A percentile compares a stretch with the other conserved stretches of the same genome.
phyloP scores from a whole-genome alignment of 768 basidiomycete species.

The Boletus insuetus region DNA sequence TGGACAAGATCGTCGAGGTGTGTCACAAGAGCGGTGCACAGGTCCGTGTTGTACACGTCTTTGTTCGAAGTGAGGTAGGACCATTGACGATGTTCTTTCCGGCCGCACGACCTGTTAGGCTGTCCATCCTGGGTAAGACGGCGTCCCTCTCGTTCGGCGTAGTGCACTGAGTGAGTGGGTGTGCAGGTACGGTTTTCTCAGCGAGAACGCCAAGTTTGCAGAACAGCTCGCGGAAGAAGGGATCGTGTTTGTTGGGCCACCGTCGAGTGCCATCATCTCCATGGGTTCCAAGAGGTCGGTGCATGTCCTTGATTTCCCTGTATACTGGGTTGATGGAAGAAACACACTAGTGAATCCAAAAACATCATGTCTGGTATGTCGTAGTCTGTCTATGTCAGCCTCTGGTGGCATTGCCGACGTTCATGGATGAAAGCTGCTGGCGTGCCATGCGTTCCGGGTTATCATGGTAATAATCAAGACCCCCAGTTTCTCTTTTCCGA shows the following conservation, averaged over 20 bases:
- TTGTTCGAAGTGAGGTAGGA: neutral
- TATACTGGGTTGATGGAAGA: neutral
- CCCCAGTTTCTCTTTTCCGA: conserved; percentile 64
- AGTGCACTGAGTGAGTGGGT: neutral
- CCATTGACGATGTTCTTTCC: neutral
- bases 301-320: neutral
- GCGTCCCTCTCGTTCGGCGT: neutral
- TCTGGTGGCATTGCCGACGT: conserved; percentile 1
- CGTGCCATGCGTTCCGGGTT: conserved; percentile 93
- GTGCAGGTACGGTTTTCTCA: conserved; percentile 80
- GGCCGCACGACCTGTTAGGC: conserved; percentile 50
- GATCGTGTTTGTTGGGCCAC: conserved; percentile 89
- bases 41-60: conserved; percentile 39
- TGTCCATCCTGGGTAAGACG: conserved; percentile 80
- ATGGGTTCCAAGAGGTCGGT: conserved; percentile 94
- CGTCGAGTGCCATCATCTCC: conserved; percentile 79
- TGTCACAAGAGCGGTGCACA: conserved; percentile 83
- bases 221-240: conserved; percentile 70
- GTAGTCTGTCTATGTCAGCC: neutral
- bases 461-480: conserved; percentile 83
- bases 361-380: conserved; percentile 82
- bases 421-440: conserved; percentile 59
- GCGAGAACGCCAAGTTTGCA: conserved; percentile 86
- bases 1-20: conserved; percentile 85
- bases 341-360: conserved; percentile 75